Evolutionary conservation across 208 protist species (phyloP).

Genomic region (Vickermania spadyakhi): DNA sequence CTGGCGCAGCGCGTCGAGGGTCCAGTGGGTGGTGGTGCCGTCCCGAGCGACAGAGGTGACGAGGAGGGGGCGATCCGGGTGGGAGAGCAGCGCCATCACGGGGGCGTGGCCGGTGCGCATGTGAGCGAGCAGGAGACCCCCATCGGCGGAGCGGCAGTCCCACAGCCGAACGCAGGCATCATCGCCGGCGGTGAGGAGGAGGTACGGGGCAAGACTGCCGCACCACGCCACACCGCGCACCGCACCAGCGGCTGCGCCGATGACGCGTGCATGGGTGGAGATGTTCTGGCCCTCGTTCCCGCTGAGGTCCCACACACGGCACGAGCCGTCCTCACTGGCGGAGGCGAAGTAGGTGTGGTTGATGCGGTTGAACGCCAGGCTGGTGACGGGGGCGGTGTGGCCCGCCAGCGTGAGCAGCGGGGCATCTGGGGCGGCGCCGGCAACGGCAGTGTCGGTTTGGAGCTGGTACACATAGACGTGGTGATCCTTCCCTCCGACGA

Average conservation of each 20-base stretch:
- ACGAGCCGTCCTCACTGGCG: slow-evolving; percentile 79
- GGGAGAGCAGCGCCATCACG: slow-evolving; percentile 69
- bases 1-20: slow-evolving; percentile 51
- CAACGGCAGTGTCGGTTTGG: slow-evolving; percentile 17
- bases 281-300: slow-evolving; percentile 34
- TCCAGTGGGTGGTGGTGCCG: slow-evolving; percentile 83
- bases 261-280: background rate
- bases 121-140: slow-evolving; percentile 88
- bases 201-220: slow-evolving; percentile 26
- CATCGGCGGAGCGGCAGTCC: slow-evolving; percentile 80
- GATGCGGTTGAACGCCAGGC: slow-evolving; percentile 68
- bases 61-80: slow-evolving; percentile 83
- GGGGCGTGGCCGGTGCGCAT: slow-evolving; percentile 49
- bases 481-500: slow-evolving; percentile 79
- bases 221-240: background rate
- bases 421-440: slow-evolving; percentile 23
- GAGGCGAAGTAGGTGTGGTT: slow-evolving; percentile 66
- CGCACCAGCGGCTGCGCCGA: background rate
- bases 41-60: slow-evolving; percentile 87
- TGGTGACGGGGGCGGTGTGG: slow-evolving; percentile 68
- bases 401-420: slow-evolving; percentile 49
- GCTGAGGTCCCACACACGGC: slow-evolving; percentile 89
- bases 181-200: slow-evolving; percentile 77
- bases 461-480: slow-evolving; percentile 53
- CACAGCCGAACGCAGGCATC: slow-evolving; percentile 89